Evolutionary conservation across 495 filamentous ascomycete genomes (phyloP).

Genomic region (Xylaria acuta): DNA sequence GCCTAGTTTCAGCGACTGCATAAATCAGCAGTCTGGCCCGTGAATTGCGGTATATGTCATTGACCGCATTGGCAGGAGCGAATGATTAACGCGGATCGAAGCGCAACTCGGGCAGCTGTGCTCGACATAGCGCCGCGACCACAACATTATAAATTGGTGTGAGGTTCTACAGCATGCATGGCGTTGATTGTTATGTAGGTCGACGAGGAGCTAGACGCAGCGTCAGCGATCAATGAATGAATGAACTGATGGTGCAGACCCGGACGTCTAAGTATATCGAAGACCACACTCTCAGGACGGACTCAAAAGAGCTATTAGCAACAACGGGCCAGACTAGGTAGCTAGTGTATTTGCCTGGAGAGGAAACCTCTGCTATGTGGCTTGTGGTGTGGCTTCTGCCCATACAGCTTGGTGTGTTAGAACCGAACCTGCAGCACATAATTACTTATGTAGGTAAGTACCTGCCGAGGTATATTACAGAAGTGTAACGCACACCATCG

Average conservation of each 20-base stretch:
- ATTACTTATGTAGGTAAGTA: not conserved
- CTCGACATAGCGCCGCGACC: constrained; percentile 15
- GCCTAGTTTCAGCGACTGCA: constrained; percentile 10
- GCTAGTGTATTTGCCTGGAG: too few species aligned
- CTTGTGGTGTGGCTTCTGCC: not conserved
- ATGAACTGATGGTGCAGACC: constrained; percentile 1
- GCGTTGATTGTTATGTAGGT: constrained; percentile 5
- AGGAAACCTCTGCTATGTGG: not conserved
- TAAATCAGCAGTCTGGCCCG: constrained; percentile 16
- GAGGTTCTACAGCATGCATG: constrained; percentile 12
- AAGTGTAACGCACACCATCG: not conserved
- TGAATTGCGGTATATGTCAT: not conserved
- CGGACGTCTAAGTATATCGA: not conserved
- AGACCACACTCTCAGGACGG: not conserved
- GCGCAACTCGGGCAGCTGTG: constrained; percentile 22
- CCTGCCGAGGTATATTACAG: not conserved
- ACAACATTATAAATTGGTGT: constrained; percentile 15
- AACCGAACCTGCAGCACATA: too few species aligned
- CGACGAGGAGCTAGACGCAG: constrained; percentile 4
- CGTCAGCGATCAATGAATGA: not conserved
- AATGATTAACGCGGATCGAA: not conserved
- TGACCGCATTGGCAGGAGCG: not conserved
- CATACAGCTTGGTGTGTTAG: not conserved
- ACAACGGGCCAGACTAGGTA: not conserved
- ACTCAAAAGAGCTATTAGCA: not conserved